Base-by-base conservation (phyloP, 768 basidiomycete species). In the Xanthoconium stramineum region DNA sequence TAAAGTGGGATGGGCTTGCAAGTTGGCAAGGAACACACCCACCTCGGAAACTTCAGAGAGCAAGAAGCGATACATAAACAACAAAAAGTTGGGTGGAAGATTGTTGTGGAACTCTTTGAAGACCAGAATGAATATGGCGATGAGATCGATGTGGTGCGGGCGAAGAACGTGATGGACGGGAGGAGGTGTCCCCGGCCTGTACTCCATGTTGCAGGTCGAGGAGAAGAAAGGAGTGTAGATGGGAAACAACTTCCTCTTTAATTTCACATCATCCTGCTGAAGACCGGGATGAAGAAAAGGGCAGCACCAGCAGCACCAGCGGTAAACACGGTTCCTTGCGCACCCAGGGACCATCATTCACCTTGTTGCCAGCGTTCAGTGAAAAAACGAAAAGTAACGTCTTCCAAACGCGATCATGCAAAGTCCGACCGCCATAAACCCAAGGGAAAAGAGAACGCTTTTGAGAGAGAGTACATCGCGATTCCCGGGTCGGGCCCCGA, bases 31-130 rank as follows among this genome's bases (percentile, higher is more conserved):
- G 40, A 28, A 24, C 33, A 50, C 29, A 46, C 64, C 28, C 12
- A 81, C 91, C 80, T 94, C 91, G 14, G 84, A 77, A 5, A 87
- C 76, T 70, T 94, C 89, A 52, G 80, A 78, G 52, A 93, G 71
- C 33, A 93, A 74, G 51, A 87, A 72, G 17, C 88, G 83, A 55
- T 85, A 82, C 14, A 89, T 65, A 61, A 86, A 83, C 19, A 90
- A 73, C 14, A 82, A 66, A 64, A 88, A 91, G 8, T 71, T 60
- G 20, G 80, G 66, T 2, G 88, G 82, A 11, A 89, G 76, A 28
- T 76, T 76, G 53, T 77, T 78, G 42, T 78, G 71, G 55, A 77
- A 76, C 59, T 87, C 84, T 65, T 82, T 85, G 69, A 85, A 88
- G 5, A 81, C 73, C 13, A 86, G 73, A 56, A 84, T 74, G 36